phyloP scores from a whole-genome alignment of 176 grass and related monocot genomes.

The Urochloa ruziziensis region DNA sequence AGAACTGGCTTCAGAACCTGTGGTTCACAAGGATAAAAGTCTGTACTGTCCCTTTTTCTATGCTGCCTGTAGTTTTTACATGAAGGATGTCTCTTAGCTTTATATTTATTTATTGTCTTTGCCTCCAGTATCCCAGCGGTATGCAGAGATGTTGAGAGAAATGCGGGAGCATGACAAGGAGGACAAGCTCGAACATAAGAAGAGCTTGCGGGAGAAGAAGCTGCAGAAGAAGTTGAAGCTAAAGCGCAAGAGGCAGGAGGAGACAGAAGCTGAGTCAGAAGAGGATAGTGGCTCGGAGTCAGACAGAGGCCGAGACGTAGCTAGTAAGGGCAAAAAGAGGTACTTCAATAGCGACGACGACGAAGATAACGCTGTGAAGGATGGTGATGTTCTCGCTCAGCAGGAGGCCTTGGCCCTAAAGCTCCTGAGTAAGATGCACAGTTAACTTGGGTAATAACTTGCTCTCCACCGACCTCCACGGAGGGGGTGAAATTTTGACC shows the following conservation, averaged over 20 bases:
- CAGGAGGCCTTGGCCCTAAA: constrained; percentile 87
- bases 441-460: constrained; percentile 29
- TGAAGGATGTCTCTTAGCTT: background rate
- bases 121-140: constrained; percentile 64
- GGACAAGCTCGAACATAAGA: constrained; percentile 74
- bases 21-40: constrained; percentile 64
- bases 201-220: constrained; percentile 64
- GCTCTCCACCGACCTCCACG: too few species aligned
- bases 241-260: constrained; percentile 69
- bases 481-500: constrained; percentile 63
- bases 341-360: constrained; percentile 58
- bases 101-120: background rate
- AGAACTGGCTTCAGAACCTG: constrained; percentile 42
- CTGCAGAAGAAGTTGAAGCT: constrained; percentile 78
- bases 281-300: constrained; percentile 51
- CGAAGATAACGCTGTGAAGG: constrained; percentile 8
- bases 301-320: constrained; percentile 22
- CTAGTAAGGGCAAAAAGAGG: constrained; percentile 53
- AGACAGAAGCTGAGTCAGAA: constrained; percentile 23
- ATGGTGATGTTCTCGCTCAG: constrained; percentile 35
- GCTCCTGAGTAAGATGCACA: constrained; percentile 75
- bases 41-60: background rate
- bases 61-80: constrained; percentile 6
- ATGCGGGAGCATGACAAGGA: constrained; percentile 79
- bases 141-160: constrained; percentile 68